These are phyloP conservation scores for Volvox africanus DNA, from an alignment of 139 green algal species.

Conservation along the genomic window DNA sequence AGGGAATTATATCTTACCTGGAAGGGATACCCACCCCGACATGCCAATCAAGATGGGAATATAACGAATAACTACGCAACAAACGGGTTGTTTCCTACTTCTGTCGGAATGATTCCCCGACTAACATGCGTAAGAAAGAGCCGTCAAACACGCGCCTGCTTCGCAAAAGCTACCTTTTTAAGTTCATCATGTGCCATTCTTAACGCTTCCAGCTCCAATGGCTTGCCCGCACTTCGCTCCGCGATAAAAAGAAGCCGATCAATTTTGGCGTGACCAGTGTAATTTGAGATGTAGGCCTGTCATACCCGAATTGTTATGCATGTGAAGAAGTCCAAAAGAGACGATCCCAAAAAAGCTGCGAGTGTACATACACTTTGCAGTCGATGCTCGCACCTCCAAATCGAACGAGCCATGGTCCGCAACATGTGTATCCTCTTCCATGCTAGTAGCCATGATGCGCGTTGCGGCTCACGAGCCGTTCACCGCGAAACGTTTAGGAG, in stretches of 20 bases:
- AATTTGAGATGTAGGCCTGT: conserved; percentile 82
- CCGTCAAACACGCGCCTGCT: too few species aligned
- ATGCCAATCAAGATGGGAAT: too few species aligned
- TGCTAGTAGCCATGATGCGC: conserved; percentile 12
- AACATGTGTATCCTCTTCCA: conserved; percentile 47
- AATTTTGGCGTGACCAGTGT: conserved; percentile 79
- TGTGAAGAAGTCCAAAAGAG: background rate
- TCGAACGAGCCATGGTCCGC: conserved; percentile 53
- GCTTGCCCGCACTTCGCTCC: conserved; percentile 61
- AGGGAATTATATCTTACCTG: too few species aligned
- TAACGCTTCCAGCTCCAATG: conserved; percentile 82
- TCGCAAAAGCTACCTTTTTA: conserved; percentile 61
- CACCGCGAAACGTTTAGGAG: background rate
- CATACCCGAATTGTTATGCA: background rate
- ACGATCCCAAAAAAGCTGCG: background rate
- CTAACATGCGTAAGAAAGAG: too few species aligned
- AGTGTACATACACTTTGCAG: background rate
- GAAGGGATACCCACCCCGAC: too few species aligned
- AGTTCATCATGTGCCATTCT: conserved; percentile 81
- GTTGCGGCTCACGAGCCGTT: conserved; percentile 7
- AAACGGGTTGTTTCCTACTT: too few species aligned
- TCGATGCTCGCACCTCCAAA: conserved; percentile 49
- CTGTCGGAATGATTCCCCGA: too few species aligned
- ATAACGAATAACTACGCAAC: too few species aligned
- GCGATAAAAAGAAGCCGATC: conserved; percentile 85